Evolutionary conservation across 768 basidiomycete genomes (phyloP), one percentile per base, ranked within the genome.

Genomic region (Kwoniella dendrophila): DNA sequence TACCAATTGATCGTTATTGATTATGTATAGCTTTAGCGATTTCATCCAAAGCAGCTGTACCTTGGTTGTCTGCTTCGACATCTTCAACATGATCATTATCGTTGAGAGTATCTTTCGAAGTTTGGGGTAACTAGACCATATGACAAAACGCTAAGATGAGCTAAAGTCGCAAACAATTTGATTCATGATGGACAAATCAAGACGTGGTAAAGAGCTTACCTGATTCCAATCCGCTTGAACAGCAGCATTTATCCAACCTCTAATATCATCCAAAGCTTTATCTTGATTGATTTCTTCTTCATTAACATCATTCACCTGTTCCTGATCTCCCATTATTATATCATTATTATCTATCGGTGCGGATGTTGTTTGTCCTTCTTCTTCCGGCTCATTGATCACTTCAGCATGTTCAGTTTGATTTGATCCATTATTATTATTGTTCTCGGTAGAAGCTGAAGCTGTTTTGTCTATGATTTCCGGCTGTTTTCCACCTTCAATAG

Each of bases 181-280:
- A 36, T 8, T 36, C 7, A 36, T 7, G 16, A 16, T 36, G 16
- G 44, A 24, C 11, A n/a, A 12, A 18, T 18, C 49, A 8, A 26
- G 22, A 26, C 16, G 61, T 2, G 1, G 34, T 18, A 44, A 22
- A 18, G 3, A 11, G 30, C 69, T 56, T 47, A 71, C 69, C 56
- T 68, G 56, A 50, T 69, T 64, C 72, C 72, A 76, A 36, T 40
- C 50, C n/a, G n/a, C n/a, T 47, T 54, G 61, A 10, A 75, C 60
- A 32, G 74, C 73, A 8, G 61, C 59, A 63, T 78, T 73, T 27
- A 76, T 63, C 71, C 73, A 78, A 27, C 72, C 67, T 52, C 72
- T 63, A 4, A 78, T 67, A 24, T 76, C 75, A 41, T 74, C 56
- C 54, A 75, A 59, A 18, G 71, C 69, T 51, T 63, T 68, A 41